Evolutionary conservation across 495 filamentous ascomycete genomes (phyloP).

Genomic region (Hypoxylon trugodes): DNA sequence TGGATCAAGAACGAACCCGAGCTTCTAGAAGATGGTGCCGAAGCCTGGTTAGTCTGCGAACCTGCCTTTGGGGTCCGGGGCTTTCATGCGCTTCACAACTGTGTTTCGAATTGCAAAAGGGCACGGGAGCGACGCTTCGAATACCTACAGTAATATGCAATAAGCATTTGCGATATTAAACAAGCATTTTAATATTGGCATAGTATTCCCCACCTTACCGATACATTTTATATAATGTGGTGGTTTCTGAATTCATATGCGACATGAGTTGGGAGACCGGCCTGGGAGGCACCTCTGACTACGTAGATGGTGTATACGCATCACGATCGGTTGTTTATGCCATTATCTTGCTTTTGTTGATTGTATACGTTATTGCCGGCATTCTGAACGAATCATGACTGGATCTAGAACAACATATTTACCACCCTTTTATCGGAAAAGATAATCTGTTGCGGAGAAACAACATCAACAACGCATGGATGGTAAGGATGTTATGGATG

Average conservation of each 20-base stretch:
- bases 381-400: too few relatives aligned
- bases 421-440: slow-evolving; percentile 1
- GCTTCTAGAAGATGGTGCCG: slow-evolving; percentile 36
- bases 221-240: slow-evolving; percentile 26
- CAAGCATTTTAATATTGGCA: slow-evolving; percentile 21
- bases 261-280: slow-evolving; percentile 1
- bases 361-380: too few relatives aligned
- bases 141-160: slow-evolving; percentile 4
- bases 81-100: slow-evolving; percentile 18
- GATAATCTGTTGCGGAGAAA: slow-evolving; percentile 1
- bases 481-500: not conserved
- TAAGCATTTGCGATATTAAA: slow-evolving; percentile 18
- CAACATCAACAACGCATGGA: too few relatives aligned
- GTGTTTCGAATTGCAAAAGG: slow-evolving; percentile 34
- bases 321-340: slow-evolving; percentile 5
- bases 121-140: slow-evolving; percentile 8
- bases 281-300: not conserved
- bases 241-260: slow-evolving; percentile 22
- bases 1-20: not conserved
- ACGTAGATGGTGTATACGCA: not conserved
- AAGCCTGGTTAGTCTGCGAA: slow-evolving; percentile 23
- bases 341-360: too few relatives aligned
- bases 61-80: slow-evolving; percentile 20
- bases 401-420: too few relatives aligned
- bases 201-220: slow-evolving; percentile 27